Evolutionary conservation across 2,329 filamentous ascomycete genomes (phyloP).

Genomic region (Didymella arachidicola): DNA sequence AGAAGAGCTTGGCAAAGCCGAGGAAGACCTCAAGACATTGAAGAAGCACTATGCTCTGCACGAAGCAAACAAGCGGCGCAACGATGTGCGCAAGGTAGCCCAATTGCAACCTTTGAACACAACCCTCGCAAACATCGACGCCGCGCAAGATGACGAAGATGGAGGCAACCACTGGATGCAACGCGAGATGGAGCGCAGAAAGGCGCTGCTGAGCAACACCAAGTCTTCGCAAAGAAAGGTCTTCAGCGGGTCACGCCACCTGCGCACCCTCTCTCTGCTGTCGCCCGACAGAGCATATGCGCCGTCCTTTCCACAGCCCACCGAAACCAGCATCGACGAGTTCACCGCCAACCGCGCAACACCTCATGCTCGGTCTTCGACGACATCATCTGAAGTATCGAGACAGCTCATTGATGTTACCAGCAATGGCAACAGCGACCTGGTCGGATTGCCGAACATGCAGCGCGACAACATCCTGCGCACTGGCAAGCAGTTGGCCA

Average conservation of each 20-base stretch:
- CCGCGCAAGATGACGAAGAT: conserved; percentile 52
- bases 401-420: conserved; percentile 36
- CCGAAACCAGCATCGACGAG: conserved; percentile 45
- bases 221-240: conserved; percentile 61
- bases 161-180: conserved; percentile 56
- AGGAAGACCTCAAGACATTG: conserved; percentile 75
- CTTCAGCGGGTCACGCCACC: conserved; percentile 70
- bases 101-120: conserved; percentile 66
- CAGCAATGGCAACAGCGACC: conserved; percentile 44
- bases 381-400: conserved; percentile 46
- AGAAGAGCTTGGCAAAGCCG: conserved; percentile 86
- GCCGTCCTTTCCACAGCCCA: conserved; percentile 50
- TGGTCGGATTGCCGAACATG: conserved; percentile 40
- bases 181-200: conserved; percentile 75
- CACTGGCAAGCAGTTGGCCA: conserved; percentile 77
- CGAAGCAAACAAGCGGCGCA: conserved; percentile 78
- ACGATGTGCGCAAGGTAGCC: conserved; percentile 62
- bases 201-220: conserved; percentile 66
- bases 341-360: conserved; percentile 24
- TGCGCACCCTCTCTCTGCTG: conserved; percentile 78
- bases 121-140: conserved; percentile 42
- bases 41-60: conserved; percentile 85
- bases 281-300: conserved; percentile 64
- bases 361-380: conserved; percentile 34
- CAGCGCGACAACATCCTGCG: conserved; percentile 50